Conservation (phyloP, 2,329 filamentous ascomycete genomes). For the Paraphoma sp. region DNA sequence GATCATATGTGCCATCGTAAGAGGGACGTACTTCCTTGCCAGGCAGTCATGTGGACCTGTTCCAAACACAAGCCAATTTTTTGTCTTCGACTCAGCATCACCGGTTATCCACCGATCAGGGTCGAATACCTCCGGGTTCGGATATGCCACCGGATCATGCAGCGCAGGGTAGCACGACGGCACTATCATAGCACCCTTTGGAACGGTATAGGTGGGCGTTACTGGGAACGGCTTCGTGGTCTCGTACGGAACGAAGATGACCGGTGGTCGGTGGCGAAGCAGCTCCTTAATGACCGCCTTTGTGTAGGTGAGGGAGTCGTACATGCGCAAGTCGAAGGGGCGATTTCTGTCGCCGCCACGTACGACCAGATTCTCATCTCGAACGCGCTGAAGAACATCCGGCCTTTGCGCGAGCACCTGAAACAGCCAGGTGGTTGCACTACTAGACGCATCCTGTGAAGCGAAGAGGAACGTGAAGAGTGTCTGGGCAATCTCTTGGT, state of each 20-base stretch:
- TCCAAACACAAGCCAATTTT: constrained; percentile 98
- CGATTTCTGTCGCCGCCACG: constrained; percentile 75
- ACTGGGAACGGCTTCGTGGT: constrained; percentile 94
- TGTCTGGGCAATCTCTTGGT: constrained; percentile 90
- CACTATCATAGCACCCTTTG: constrained; percentile 93
- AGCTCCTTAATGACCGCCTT: constrained; percentile 76
- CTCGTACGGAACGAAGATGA: constrained; percentile 93
- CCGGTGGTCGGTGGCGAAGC: constrained; percentile 84
- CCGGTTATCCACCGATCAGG: constrained; percentile 91
- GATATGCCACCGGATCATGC: constrained; percentile 89
- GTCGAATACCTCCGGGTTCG: constrained; percentile 84
- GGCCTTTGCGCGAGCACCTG: constrained; percentile 90
- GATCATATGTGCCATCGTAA: constrained; percentile 85
- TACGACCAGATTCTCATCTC: constrained; percentile 81
- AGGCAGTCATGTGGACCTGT: constrained; percentile 94
- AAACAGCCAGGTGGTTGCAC: constrained; percentile 91
- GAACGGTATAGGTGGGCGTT: constrained; percentile 80
- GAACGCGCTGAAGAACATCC: constrained; percentile 83
- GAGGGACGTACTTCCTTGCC: constrained; percentile 85
- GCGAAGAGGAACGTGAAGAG: constrained; percentile 95
- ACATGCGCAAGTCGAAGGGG: constrained; percentile 77
- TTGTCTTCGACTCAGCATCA: constrained; percentile 84
- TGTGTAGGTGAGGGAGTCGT: constrained; percentile 87
- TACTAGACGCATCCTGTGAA: constrained; percentile 94
- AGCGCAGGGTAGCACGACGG: constrained; percentile 88